phyloP scores from a whole-genome alignment of 768 basidiomycete species.

The Agaricus blazei region DNA sequence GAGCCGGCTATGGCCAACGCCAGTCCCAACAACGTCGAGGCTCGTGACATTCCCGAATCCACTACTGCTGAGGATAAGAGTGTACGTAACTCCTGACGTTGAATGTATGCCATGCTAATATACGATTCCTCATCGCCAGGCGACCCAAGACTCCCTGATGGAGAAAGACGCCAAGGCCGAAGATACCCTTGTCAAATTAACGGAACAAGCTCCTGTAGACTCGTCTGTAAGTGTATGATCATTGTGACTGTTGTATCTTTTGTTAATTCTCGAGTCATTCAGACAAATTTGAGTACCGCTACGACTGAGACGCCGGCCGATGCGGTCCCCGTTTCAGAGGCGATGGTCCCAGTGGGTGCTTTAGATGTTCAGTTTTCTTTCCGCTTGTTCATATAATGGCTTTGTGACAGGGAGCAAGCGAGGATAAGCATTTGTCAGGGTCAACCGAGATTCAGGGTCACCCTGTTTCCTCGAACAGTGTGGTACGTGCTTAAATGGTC shows the following conservation, averaged over 20 bases:
- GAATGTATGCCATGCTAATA: not conserved
- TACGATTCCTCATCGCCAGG: not conserved
- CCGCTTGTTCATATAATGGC: not conserved
- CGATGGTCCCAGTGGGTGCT: not conserved
- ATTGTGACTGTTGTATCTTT: slow-evolving; percentile 1
- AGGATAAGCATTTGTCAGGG: slow-evolving; percentile 1
- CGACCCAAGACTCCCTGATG: not conserved
- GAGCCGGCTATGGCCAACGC: not conserved
- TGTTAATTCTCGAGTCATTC: slow-evolving; percentile 1
- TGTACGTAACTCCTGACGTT: not conserved
- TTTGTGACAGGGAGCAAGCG: not conserved
- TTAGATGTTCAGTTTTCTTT: not conserved
- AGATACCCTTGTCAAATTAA: not conserved
- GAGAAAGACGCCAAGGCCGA: slow-evolving; percentile 1
- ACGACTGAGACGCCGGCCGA: slow-evolving; percentile 2
- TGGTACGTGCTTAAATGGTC: not conserved
- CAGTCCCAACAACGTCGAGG: slow-evolving; percentile 3
- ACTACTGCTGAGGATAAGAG: not conserved
- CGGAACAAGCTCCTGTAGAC: not conserved
- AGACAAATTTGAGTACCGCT: not conserved
- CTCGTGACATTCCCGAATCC: not conserved
- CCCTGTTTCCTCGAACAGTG: not conserved
- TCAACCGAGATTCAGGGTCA: not conserved
- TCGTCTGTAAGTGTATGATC: not conserved
- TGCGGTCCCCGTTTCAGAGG: not conserved